Percentiles rank a stretch among this genome's conserved stretches.
Conservation (phyloP, 208 protist genomes). For the Leishmania tropica region DNA sequence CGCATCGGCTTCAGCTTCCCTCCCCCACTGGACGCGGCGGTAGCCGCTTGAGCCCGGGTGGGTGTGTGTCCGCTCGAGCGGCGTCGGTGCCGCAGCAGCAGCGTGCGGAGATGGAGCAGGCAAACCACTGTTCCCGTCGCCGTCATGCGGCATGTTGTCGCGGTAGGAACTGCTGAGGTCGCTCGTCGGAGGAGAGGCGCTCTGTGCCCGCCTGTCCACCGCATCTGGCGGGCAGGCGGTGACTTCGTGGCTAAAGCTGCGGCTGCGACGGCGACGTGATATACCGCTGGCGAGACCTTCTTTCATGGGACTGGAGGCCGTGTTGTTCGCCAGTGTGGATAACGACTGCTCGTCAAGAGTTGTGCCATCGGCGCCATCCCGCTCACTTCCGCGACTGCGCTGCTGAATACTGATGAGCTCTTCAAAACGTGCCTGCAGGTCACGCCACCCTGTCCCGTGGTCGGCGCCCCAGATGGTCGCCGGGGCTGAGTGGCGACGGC, state of each 20-base stretch:
- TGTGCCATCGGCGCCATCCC: background rate
- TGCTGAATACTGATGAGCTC: slow-evolving; percentile 30
- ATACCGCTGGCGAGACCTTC: background rate
- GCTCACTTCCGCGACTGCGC: slow-evolving; percentile 6
- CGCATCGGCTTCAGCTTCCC: background rate
- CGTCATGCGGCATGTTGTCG: background rate
- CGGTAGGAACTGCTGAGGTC: background rate
- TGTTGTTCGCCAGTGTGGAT: background rate
- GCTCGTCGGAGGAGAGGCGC: background rate
- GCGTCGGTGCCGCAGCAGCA: background rate
- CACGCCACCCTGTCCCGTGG: slow-evolving; percentile 12
- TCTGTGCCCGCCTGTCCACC: background rate
- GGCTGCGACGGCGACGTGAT: slow-evolving; percentile 8
- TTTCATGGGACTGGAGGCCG: background rate
- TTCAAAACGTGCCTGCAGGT: slow-evolving; percentile 22
- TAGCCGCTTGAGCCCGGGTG: background rate
- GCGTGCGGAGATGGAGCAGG: background rate
- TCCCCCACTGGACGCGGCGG: background rate
- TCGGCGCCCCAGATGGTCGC: background rate
- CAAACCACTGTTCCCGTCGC: background rate
- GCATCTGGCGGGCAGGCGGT: background rate
- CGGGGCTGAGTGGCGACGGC: slow-evolving; percentile 17
- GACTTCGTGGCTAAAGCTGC: background rate
- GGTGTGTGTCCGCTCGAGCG: slow-evolving; percentile 6
- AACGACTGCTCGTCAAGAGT: background rate